Evolutionary conservation across 2,329 filamentous ascomycete genomes (phyloP).

Genomic region (Sporothrix schenckii): DNA sequence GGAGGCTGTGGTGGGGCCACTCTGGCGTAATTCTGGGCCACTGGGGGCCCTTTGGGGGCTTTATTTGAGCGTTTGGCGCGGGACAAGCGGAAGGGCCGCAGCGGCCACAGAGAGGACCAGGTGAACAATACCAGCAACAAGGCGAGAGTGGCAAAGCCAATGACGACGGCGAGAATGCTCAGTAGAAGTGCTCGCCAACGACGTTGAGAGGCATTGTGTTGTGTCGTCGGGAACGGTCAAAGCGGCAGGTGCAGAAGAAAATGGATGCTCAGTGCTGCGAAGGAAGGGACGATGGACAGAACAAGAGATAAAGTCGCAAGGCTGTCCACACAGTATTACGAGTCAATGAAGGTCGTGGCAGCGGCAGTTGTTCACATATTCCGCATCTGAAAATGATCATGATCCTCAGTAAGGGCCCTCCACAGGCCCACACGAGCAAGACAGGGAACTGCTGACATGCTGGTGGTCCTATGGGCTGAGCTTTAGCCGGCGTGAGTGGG

Average conservation of each 20-base stretch:
- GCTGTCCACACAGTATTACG: too few relatives aligned
- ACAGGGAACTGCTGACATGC: constrained; percentile 4
- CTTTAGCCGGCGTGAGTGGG: background rate
- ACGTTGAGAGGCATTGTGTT: background rate
- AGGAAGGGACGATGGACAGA: constrained; percentile 3
- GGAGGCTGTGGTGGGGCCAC: constrained; percentile 23
- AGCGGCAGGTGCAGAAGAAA: constrained; percentile 7
- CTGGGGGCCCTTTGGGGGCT: background rate
- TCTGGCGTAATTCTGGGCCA: background rate
- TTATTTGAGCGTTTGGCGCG: constrained; percentile 11
- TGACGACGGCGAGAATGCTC: background rate
- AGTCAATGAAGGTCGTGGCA: background rate
- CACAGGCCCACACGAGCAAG: background rate
- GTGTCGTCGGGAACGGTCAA: constrained; percentile 21
- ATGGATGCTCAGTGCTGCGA: background rate
- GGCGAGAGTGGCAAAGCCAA: background rate
- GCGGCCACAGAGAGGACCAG: background rate
- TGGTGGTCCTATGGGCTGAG: background rate
- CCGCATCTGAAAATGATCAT: background rate
- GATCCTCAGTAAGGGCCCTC: constrained; percentile 4
- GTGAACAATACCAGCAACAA: background rate
- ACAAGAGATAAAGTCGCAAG: constrained; percentile 2
- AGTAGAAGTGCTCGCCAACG: background rate
- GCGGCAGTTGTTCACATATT: background rate
- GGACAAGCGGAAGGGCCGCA: constrained; percentile 16